Base-by-base conservation (phyloP, 495 filamentous ascomycete species). In the Tuber umbilicatum region DNA sequence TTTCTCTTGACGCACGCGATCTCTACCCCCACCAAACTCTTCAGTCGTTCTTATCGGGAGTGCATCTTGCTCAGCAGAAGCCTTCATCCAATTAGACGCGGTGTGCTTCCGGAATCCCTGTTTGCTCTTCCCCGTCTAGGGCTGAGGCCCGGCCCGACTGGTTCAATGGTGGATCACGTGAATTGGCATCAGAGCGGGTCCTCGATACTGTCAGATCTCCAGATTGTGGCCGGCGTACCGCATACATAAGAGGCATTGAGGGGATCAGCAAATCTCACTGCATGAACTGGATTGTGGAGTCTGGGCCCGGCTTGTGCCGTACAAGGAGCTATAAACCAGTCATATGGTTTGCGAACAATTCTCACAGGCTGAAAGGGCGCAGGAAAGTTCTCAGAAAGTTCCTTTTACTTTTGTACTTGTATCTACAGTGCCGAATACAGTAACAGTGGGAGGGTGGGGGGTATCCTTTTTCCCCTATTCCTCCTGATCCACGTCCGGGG, bases 401-500 rank as follows among this genome's bases (percentile, higher is more conserved):
- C n/a, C n/a, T n/a, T 14, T 60, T 60, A 4, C n/a, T 27, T n/a
- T n/a, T n/a, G n/a, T n/a, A n/a, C n/a, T 60, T 14, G 50, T 31
- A 60, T 60, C 1, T 60, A 27, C n/a, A 27, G 50, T 60, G 2
- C n/a, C 2, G 10, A n/a, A 7, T 31, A 27, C 14, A 60, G n/a
- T 27, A n/a, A 2, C 10, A 27, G 50, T 60, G 23, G 47, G 6
- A n/a, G 21, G 50, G 23, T n/a, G 17, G 42, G 55, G 27, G 55
- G 5, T 31, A 19, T 64, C 50, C 50, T 64, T 64, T 31, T 31
- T 6, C 1, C 27, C 21, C 50, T 81, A 82, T 71, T 82, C 80
- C 31, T 78, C 80, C 70, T 80, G 70, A 77, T 80, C 78, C 73
- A 80, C 77, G 73, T 82, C 80, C n/a, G 55, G 55, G n/a, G 55